phyloP scores from a whole-genome alignment of 73 alveolate genomes.

The Effrenium voratum region DNA sequence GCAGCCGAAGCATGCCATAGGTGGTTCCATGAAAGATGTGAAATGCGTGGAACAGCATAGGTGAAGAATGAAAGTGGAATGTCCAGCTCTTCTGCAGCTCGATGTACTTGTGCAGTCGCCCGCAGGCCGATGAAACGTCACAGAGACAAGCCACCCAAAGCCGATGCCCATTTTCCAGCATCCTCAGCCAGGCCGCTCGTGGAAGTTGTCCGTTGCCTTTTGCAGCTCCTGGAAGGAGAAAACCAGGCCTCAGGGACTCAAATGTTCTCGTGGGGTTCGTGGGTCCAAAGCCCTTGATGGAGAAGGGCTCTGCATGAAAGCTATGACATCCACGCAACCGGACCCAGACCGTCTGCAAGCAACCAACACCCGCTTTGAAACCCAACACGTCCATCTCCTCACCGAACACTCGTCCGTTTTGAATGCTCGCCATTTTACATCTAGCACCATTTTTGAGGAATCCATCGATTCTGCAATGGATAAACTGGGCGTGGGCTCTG shows the following conservation, averaged over 20 bases:
- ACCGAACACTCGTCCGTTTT: no score
- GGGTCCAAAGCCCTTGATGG: neutral
- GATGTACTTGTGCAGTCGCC: neutral
- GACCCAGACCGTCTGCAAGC: neutral
- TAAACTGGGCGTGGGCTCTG: neutral
- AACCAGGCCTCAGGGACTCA: slow-evolving; percentile 27
- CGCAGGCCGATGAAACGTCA: neutral
- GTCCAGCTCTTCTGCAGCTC: no score
- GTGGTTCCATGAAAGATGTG: no score
- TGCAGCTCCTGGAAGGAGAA: slow-evolving; percentile 45
- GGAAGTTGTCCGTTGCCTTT: slow-evolving; percentile 65
- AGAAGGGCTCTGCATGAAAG: neutral
- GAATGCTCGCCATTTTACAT: no score
- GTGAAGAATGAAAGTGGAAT: no score
- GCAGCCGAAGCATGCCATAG: no score
- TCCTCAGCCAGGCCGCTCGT: neutral
- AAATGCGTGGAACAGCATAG: no score
- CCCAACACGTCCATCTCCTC: no score
- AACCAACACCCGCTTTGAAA: neutral
- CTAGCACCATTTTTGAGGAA: no score
- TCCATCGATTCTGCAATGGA: no score
- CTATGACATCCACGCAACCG: neutral
- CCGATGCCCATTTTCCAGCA: neutral
- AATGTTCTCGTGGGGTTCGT: neutral
- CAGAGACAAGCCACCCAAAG: neutral